Percentiles rank a stretch among this genome's conserved stretches.
phyloP scores from a whole-genome alignment of 345 rosid species.

The Raphanus sativus region DNA sequence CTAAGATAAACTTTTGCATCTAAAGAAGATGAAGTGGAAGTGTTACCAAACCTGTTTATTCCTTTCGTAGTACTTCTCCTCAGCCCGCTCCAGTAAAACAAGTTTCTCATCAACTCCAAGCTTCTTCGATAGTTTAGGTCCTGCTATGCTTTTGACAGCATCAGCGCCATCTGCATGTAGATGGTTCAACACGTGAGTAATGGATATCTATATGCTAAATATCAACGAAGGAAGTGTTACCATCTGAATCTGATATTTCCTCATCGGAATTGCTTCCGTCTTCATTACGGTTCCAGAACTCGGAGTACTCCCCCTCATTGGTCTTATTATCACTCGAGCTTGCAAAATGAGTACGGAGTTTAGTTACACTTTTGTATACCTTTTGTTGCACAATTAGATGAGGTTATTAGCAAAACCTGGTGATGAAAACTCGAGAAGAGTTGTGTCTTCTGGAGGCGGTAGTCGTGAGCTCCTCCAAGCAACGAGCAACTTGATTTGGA shows the following conservation, averaged over 20 bases:
- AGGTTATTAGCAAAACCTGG: conserved; percentile 47
- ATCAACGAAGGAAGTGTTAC: conserved; percentile 40
- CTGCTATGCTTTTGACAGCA: conserved; percentile 43
- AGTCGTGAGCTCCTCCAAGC: conserved; percentile 64
- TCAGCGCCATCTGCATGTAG: conserved; percentile 50
- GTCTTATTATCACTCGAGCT: conserved; percentile 49
- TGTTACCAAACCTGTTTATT: conserved; percentile 55
- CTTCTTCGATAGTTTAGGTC: conserved; percentile 51
- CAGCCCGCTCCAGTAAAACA: conserved; percentile 67
- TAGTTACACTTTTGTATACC: conserved; percentile 1
- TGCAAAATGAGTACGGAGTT: conserved; percentile 30
- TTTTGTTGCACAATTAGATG: not conserved
- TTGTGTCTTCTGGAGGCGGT: conserved; percentile 54
- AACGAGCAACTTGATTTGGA: conserved; percentile 59
- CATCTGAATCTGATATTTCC: conserved; percentile 88
- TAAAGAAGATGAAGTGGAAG: conserved; percentile 9
- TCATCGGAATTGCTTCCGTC: conserved; percentile 81
- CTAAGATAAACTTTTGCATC: not conserved
- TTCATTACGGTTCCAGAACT: conserved; percentile 88
- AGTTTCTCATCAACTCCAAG: conserved; percentile 60
- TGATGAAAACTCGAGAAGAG: conserved; percentile 53
- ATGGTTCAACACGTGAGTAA: not conserved
- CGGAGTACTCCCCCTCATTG: conserved; percentile 57
- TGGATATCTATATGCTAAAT: not conserved
- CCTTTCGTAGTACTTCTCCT: conserved; percentile 59